phyloP scores from a whole-genome alignment of 352 stramenopile genomes.

The Saprolegnia diclina region DNA sequence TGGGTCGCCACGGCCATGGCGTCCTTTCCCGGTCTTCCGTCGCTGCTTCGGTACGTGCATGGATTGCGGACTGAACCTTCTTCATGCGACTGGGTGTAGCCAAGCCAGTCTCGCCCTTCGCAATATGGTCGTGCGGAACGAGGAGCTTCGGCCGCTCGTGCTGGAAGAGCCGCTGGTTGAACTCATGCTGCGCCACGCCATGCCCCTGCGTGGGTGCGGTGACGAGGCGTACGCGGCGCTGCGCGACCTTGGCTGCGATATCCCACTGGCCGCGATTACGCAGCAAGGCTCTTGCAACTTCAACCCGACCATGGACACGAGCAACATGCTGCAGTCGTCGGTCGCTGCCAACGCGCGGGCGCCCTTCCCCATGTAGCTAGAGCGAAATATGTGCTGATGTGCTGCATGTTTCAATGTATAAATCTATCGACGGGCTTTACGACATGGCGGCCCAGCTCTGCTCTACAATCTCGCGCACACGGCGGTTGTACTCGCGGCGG shows the following conservation, averaged over 20 bases:
- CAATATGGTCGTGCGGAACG: slow-evolving; percentile 64
- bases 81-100: background rate
- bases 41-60: slow-evolving; percentile 38
- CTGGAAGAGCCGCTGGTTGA: slow-evolving; percentile 57
- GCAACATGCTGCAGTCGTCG: slow-evolving; percentile 43
- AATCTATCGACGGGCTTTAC: slow-evolving; percentile 31
- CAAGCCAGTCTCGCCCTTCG: slow-evolving; percentile 75
- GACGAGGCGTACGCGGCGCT: slow-evolving; percentile 75
- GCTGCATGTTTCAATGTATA: slow-evolving; percentile 6
- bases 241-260: slow-evolving; percentile 63
- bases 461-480: slow-evolving; percentile 98
- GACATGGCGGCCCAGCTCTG: slow-evolving; percentile 93
- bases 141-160: slow-evolving; percentile 53
- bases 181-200: slow-evolving; percentile 49
- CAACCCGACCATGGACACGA: slow-evolving; percentile 60
- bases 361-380: slow-evolving; percentile 35
- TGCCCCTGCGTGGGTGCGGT: slow-evolving; percentile 57
- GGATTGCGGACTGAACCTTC: background rate
- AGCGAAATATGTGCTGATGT: slow-evolving; percentile 9
- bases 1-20: slow-evolving; percentile 56
- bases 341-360: slow-evolving; percentile 51
- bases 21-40: slow-evolving; percentile 37
- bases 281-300: slow-evolving; percentile 36
- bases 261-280: slow-evolving; percentile 57
- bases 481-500: slow-evolving; percentile 98